These are phyloP conservation scores for Arthonia radiata DNA, from an alignment of 495 filamentous ascomycete species.

Conservation along the genomic window DNA sequence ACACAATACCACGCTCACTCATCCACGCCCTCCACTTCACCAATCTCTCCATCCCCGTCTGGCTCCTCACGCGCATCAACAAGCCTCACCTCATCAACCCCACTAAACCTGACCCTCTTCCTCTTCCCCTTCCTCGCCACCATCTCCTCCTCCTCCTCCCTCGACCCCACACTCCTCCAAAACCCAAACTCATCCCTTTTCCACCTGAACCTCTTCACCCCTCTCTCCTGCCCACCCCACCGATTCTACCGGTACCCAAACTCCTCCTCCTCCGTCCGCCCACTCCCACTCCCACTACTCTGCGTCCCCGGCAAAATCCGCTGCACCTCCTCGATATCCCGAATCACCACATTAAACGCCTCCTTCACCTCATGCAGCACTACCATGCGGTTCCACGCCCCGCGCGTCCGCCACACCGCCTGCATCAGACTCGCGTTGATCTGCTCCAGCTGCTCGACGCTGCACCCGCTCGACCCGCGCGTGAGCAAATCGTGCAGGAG, in stretches of 20 bases:
- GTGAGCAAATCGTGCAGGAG: constrained; percentile 33
- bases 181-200: too few relatives aligned
- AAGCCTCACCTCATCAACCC: too few relatives aligned
- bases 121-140: constrained; percentile 1
- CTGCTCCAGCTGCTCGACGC: constrained; percentile 85
- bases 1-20: too few relatives aligned
- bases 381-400: constrained; percentile 54
- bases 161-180: not conserved
- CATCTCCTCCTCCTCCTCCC: not conserved
- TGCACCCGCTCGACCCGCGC: constrained; percentile 46
- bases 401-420: constrained; percentile 50
- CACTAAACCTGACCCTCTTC: too few relatives aligned
- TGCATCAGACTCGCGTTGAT: constrained; percentile 81
- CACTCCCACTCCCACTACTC: constrained; percentile 1
- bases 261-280: not conserved
- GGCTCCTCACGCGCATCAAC: too few relatives aligned
- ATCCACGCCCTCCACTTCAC: too few relatives aligned
- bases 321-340: constrained; percentile 54
- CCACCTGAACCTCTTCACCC: not conserved
- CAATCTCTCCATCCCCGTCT: too few relatives aligned
- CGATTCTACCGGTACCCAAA: too few relatives aligned
- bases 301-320: constrained; percentile 13
- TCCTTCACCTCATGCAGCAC: constrained; percentile 35
- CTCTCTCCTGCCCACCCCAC: not conserved
- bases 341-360: constrained; percentile 58